phyloP scores from a whole-genome alignment of 495 filamentous ascomycete species.

The Penicillium argentinense region DNA sequence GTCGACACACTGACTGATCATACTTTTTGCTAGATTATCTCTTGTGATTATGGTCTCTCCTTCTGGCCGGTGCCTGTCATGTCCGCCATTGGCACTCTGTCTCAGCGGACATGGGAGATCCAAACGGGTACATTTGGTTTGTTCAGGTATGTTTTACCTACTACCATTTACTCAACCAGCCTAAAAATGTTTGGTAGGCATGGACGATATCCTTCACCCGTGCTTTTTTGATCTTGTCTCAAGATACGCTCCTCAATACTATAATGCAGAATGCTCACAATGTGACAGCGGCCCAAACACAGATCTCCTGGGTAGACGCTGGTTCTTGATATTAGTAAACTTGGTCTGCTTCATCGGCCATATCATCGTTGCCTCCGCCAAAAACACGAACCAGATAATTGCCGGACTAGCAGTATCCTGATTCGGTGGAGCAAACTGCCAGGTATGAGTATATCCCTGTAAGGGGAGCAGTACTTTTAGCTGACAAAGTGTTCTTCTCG shows the following conservation, averaged over 20 bases:
- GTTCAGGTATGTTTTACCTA: conserved; percentile 13
- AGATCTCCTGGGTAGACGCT: conserved; percentile 25
- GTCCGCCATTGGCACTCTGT: conserved; percentile 18
- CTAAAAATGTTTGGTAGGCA: no score
- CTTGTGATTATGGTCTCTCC: conserved; percentile 29
- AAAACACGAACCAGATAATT: conserved; percentile 23
- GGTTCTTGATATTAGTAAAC: conserved; percentile 28
- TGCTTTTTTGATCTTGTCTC: conserved; percentile 25
- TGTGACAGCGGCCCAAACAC: conserved; percentile 23
- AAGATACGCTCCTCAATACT: no score
- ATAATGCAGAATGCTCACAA: no score
- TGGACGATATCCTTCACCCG: conserved; percentile 30
- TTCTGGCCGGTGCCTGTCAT: conserved; percentile 25
- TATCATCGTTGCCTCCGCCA: conserved; percentile 24
- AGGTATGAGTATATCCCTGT: no score
- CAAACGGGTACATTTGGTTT: conserved; percentile 25
- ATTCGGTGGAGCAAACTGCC: conserved; percentile 27
- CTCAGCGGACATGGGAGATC: conserved; percentile 24
- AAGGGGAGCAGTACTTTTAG: neutral
- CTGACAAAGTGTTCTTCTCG: neutral
- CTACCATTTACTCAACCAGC: no score
- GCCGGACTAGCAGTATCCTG: conserved; percentile 21
- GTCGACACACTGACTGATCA: neutral
- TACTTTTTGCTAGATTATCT: conserved; percentile 18
- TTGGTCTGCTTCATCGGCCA: conserved; percentile 26